phyloP scores from a whole-genome alignment of 2,329 filamentous ascomycete genomes.

The Colletotrichum sp. region DNA sequence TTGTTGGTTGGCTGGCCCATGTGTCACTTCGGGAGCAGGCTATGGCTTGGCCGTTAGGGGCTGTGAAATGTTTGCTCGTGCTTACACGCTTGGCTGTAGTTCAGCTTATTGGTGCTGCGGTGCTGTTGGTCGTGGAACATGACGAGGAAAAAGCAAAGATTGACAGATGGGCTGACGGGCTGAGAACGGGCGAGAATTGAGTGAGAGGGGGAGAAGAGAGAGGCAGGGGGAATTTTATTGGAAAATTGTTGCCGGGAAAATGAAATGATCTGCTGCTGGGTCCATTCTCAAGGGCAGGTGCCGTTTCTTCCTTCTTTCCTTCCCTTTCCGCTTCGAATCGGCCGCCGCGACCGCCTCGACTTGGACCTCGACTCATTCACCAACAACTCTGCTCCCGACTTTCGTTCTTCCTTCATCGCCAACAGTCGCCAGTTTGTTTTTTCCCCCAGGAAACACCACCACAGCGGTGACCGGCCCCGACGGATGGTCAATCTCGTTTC shows the following conservation, averaged over 20 bases:
- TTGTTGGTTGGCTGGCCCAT: not conserved
- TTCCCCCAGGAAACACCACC: not conserved
- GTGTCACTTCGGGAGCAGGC: not conserved
- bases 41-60: not conserved
- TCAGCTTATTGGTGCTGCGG: not conserved
- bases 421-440: not conserved
- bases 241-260: not conserved
- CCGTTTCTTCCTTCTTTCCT: not conserved
- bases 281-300: not conserved
- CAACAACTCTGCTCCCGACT: not conserved
- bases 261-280: not conserved
- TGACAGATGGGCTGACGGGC: not conserved
- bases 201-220: not conserved
- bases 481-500: not conserved
- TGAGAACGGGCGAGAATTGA: not conserved
- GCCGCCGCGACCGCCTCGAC: not conserved
- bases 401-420: not conserved
- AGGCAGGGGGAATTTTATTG: not conserved
- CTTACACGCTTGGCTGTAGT: not conserved
- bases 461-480: not conserved
- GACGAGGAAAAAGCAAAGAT: not conserved
- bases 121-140: not conserved
- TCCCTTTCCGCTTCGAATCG: not conserved
- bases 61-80: not conserved
- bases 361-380: not conserved